Evolutionary conservation across 2,329 filamentous ascomycete species (phyloP).

Genomic region (Phaeosphaeriaceae sp.): DNA sequence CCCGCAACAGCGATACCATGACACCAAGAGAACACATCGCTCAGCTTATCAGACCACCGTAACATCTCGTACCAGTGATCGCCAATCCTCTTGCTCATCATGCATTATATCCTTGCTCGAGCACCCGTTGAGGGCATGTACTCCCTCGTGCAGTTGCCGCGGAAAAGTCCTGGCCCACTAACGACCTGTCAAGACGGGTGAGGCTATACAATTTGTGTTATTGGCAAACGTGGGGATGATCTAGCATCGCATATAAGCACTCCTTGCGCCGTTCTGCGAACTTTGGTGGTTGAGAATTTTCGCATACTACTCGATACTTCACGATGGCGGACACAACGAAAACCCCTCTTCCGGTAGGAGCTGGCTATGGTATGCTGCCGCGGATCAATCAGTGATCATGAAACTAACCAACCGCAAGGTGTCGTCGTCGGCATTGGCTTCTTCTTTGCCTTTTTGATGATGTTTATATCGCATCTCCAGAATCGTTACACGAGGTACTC

Average conservation of each 20-base stretch:
- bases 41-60: neutral
- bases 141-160: neutral
- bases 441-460: constrained; percentile 45
- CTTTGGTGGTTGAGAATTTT: neutral
- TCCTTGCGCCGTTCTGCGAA: neutral
- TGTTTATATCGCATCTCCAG: constrained; percentile 47
- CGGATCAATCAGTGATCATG: too few relatives aligned
- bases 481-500: constrained; percentile 47
- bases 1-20: neutral
- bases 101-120: neutral
- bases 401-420: constrained; percentile 16
- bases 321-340: constrained; percentile 25
- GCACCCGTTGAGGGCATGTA: neutral
- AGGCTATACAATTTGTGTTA: neutral
- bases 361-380: constrained; percentile 55
- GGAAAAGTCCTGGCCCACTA: neutral
- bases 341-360: constrained; percentile 43
- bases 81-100: neutral
- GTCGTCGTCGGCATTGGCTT: constrained; percentile 58
- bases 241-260: neutral
- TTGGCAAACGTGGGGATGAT: neutral
- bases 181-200: neutral
- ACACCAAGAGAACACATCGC: neutral
- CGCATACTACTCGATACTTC: neutral
- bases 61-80: neutral